A percentile compares a stretch with the other conserved stretches of the same genome.
Conservation (phyloP, 306 rosid species). For the Glycine tomentella region DNA sequence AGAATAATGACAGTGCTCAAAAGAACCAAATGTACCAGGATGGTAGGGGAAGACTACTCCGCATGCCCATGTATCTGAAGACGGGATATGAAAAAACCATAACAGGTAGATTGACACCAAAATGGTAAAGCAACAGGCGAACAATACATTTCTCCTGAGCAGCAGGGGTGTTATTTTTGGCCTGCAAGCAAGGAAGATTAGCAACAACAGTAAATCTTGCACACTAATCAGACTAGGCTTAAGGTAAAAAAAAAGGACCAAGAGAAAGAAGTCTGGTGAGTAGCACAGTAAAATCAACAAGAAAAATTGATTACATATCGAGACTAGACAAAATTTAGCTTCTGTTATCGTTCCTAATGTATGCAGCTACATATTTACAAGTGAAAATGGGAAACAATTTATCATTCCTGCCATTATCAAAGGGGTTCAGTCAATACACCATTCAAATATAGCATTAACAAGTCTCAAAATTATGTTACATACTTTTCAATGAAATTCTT, state of each 20-base stretch:
- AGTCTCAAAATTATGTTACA: not conserved
- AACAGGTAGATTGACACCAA: slow-evolving; percentile 93
- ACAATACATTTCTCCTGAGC: slow-evolving; percentile 92
- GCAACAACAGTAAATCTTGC: slow-evolving; percentile 33
- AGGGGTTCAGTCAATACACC: not conserved
- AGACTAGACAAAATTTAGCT: not conserved
- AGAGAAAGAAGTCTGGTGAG: not conserved
- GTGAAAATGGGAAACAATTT: not conserved
- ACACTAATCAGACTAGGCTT: not conserved
- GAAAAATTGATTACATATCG: slow-evolving; percentile 24
- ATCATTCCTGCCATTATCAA: not conserved
- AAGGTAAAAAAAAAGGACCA: not conserved
- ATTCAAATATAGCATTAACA: not conserved
- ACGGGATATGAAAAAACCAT: slow-evolving; percentile 85
- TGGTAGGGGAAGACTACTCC: slow-evolving; percentile 86
- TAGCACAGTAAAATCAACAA: not conserved
- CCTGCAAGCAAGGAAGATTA: slow-evolving; percentile 59
- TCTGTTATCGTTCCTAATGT: not conserved
- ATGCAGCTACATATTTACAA: not conserved
- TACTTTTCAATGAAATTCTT: not conserved
- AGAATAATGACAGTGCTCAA: slow-evolving; percentile 44
- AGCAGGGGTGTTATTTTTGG: slow-evolving; percentile 82
- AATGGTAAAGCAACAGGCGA: slow-evolving; percentile 84
- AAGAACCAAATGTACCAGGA: slow-evolving; percentile 96
- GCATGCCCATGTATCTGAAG: slow-evolving; percentile 93